Evolutionary conservation across 768 basidiomycete species (phyloP).

Genomic region (Auricularia cornea): DNA sequence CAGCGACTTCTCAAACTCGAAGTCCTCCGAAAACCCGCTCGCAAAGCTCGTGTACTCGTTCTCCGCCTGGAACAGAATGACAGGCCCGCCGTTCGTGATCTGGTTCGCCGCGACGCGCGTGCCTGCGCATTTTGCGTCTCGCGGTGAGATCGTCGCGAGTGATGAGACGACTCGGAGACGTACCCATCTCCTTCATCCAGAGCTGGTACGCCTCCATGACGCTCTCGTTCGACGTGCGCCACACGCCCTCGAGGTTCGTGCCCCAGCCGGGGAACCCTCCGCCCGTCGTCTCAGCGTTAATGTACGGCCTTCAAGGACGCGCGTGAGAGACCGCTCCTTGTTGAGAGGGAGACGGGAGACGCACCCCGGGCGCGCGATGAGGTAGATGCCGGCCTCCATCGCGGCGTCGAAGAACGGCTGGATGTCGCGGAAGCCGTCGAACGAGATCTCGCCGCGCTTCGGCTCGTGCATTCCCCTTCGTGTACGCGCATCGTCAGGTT

Average conservation of each 20-base stretch:
- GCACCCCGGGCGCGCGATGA: slow-evolving; percentile 21
- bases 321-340: neutral
- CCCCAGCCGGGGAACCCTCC: slow-evolving; percentile 20
- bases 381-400: neutral
- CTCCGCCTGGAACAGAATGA: slow-evolving; percentile 40
- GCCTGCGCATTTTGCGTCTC: neutral
- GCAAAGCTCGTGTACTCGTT: slow-evolving; percentile 37
- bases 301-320: slow-evolving; percentile 35
- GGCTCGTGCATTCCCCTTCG: neutral
- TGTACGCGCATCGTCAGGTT: neutral
- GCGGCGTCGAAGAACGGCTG: neutral
- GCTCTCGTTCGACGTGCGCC: slow-evolving; percentile 14
- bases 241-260: slow-evolving; percentile 14
- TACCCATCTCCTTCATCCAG: slow-evolving; percentile 8
- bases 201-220: slow-evolving; percentile 17
- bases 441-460: neutral
- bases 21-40: neutral
- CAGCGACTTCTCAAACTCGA: neutral
- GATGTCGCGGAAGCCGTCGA: neutral
- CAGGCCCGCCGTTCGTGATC: slow-evolving; percentile 52
- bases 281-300: slow-evolving; percentile 41
- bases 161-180: too few species aligned
- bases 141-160: too few species aligned
- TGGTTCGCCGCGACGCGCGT: slow-evolving; percentile 43
- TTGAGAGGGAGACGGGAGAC: too few species aligned